Percentiles rank a stretch among this genome's conserved stretches.
Evolutionary conservation across 225 moss, liverwort and hornwort genomes (phyloP).

Genomic region (Sphagnum tenellum): DNA sequence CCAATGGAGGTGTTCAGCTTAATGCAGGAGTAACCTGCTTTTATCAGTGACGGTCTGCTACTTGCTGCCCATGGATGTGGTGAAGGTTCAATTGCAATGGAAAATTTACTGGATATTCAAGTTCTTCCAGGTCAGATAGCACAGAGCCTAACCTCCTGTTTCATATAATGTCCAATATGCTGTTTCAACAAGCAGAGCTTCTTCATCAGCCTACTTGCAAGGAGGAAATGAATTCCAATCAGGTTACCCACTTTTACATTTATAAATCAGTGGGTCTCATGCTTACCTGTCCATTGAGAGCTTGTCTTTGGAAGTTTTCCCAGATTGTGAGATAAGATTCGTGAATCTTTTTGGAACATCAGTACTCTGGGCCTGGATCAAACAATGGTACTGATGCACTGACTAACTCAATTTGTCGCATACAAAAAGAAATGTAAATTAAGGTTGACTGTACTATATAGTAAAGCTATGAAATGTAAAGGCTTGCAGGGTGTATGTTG

Average conservation of each 20-base stretch:
- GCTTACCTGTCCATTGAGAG: no score
- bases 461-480: no score
- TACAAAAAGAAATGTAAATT: no score
- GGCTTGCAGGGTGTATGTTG: background rate
- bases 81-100: slow-evolving; percentile 28
- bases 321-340: no score
- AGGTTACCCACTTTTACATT: slow-evolving; percentile 10
- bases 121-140: slow-evolving; percentile 53
- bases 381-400: no score
- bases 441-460: no score
- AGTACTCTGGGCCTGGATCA: no score
- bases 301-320: no score
- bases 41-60: slow-evolving; percentile 34
- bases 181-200: slow-evolving; percentile 78
- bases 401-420: no score
- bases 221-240: slow-evolving; percentile 52
- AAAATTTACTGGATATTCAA: slow-evolving; percentile 58
- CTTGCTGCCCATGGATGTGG: slow-evolving; percentile 34
- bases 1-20: slow-evolving; percentile 41
- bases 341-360: no score
- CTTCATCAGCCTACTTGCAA: slow-evolving; percentile 54
- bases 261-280: no score
- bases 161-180: slow-evolving; percentile 65
- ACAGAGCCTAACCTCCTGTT: slow-evolving; percentile 66
- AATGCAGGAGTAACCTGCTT: slow-evolving; percentile 44